phyloP scores from a whole-genome alignment of 108 stramenopile species.

The Schizochytrium sp. region DNA sequence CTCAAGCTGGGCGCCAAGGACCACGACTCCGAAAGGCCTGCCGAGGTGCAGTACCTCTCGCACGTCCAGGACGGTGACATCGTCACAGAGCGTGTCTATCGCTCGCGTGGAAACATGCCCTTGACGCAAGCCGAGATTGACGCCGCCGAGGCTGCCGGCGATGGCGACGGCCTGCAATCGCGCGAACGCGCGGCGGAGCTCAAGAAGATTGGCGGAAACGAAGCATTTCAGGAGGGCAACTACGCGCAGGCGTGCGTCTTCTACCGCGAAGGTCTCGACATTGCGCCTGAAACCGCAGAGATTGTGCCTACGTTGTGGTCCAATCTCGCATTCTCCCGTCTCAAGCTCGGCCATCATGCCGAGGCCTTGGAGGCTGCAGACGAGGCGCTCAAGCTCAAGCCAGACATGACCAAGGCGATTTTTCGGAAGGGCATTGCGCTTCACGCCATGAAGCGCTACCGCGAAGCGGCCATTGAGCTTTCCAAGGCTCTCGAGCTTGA shows the following conservation, averaged over 20 bases:
- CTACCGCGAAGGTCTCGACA: background rate
- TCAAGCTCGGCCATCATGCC: constrained; percentile 80
- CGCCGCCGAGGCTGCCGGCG: background rate
- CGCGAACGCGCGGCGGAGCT: background rate
- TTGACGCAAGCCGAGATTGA: background rate
- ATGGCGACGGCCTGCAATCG: constrained; percentile 15
- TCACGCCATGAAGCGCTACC: constrained; percentile 72
- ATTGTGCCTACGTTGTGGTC: constrained; percentile 45
- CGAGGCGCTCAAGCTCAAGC: constrained; percentile 51
- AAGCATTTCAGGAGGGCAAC: background rate
- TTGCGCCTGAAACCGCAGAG: background rate
- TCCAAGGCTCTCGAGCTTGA: constrained; percentile 68
- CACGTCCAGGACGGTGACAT: background rate
- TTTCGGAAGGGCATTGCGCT: constrained; percentile 75
- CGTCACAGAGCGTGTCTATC: background rate
- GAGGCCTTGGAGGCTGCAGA: constrained; percentile 70
- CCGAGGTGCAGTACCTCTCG: background rate
- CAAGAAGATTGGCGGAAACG: constrained; percentile 19
- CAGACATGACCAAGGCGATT: constrained; percentile 68
- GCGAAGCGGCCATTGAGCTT: constrained; percentile 64
- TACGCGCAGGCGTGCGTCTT: background rate
- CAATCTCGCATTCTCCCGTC: constrained; percentile 72
- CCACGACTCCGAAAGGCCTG: background rate
- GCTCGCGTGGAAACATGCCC: background rate
- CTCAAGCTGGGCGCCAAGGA: background rate